Conservation (phyloP, 1,284 basidiomycete species). For the Dichomitus squalens region DNA sequence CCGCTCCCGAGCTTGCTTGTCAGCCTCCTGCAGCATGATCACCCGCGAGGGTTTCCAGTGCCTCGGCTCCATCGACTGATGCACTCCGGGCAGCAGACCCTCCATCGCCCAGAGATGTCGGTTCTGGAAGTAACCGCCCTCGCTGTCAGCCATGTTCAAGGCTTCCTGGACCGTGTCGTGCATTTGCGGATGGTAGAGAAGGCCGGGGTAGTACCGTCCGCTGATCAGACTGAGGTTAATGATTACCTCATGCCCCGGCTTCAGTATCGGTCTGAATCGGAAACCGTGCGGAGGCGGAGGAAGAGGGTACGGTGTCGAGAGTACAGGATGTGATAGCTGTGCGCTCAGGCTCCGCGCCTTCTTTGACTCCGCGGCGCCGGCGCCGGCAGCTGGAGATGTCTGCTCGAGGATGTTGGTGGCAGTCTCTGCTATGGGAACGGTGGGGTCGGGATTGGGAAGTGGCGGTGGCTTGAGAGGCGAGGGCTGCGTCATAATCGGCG, state of each 20-base stretch:
- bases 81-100: constrained; percentile 61
- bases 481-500: constrained; percentile 31
- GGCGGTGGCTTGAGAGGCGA: constrained; percentile 36
- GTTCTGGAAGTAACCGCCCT: constrained; percentile 40
- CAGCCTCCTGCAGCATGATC: constrained; percentile 61
- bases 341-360: constrained; percentile 27
- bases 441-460: constrained; percentile 33
- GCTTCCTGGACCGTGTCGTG: constrained; percentile 42
- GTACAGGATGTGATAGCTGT: constrained; percentile 42
- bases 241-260: constrained; percentile 63
- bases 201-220: constrained; percentile 73
- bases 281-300: constrained; percentile 66
- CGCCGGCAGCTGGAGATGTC: constrained; percentile 9
- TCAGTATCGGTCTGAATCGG: constrained; percentile 68
- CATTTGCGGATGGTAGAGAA: constrained; percentile 64
- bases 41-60: constrained; percentile 51
- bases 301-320: constrained; percentile 45
- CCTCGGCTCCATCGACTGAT: constrained; percentile 65
- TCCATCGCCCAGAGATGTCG: constrained; percentile 67
- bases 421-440: constrained; percentile 23
- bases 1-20: constrained; percentile 42
- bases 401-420: constrained; percentile 21
- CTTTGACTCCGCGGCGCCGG: constrained; percentile 10
- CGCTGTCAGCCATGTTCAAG: constrained; percentile 30
- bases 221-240: constrained; percentile 66